phyloP scores from a whole-genome alignment of 2,329 filamentous ascomycete genomes.

The Meredithiella fracta region DNA sequence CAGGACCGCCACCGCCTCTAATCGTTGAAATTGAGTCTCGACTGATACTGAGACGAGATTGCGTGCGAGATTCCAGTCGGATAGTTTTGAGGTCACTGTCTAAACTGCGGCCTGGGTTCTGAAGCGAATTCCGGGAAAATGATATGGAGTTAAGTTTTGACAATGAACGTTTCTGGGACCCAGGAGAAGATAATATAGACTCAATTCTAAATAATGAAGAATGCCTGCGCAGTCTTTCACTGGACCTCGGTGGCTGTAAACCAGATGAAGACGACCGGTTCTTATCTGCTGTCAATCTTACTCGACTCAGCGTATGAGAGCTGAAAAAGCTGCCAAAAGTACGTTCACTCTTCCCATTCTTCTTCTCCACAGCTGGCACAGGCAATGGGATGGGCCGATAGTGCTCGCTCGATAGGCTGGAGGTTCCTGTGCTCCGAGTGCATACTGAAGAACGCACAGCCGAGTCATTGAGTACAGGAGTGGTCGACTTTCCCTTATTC shows the following conservation, averaged over 20 bases:
- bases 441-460: constrained; percentile 24
- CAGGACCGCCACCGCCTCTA: constrained; percentile 2
- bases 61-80: constrained; percentile 6
- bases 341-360: constrained; percentile 20
- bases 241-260: constrained; percentile 2
- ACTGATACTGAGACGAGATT: constrained; percentile 3
- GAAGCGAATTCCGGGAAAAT: constrained; percentile 9
- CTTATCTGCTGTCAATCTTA: constrained; percentile 16
- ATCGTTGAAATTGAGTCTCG: constrained; percentile 8
- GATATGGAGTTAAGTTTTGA: constrained; percentile 9
- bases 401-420: constrained; percentile 21
- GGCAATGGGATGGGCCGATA: neutral
- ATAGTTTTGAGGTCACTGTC: constrained; percentile 4
- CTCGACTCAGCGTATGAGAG: constrained; percentile 24
- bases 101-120: constrained; percentile 1
- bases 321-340: constrained; percentile 29
- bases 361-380: neutral
- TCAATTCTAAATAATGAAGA: constrained; percentile 11
- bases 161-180: neutral
- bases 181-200: constrained; percentile 8
- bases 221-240: constrained; percentile 1
- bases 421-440: constrained; percentile 24
- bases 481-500: constrained; percentile 15
- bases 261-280: constrained; percentile 14
- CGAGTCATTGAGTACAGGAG: constrained; percentile 18